A percentile compares a stretch with the other conserved stretches of the same genome.
phyloP scores from a whole-genome alignment of 306 rosid species.

The Sophora flavescens region DNA sequence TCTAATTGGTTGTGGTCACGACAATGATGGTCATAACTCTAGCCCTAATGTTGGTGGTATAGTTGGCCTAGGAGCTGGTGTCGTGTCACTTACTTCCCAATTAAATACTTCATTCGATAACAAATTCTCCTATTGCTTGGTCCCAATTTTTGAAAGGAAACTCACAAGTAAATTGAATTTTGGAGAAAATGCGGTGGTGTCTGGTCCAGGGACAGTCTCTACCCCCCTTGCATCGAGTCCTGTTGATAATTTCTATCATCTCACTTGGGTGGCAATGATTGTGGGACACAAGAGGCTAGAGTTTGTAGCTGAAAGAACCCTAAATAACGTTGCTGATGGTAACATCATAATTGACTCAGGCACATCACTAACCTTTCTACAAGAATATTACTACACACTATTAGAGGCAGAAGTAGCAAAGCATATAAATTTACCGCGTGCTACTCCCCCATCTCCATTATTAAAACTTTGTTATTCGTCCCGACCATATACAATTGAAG shows the following conservation, averaged over 20 bases:
- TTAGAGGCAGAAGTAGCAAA: slow-evolving; percentile 24
- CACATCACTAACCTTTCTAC: slow-evolving; percentile 35
- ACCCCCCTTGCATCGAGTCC: neutral
- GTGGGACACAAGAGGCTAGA: neutral
- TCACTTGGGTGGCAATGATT: neutral
- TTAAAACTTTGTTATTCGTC: too few relatives aligned
- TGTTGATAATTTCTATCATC: neutral
- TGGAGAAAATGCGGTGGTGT: slow-evolving; percentile 3
- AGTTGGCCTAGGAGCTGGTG: slow-evolving; percentile 57
- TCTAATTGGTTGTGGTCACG: too few relatives aligned
- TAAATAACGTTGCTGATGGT: neutral
- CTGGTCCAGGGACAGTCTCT: neutral
- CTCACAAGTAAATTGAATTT: neutral
- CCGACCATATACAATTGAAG: too few relatives aligned
- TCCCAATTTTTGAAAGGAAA: neutral
- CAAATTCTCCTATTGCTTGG: slow-evolving; percentile 63
- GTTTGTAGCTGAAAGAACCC: neutral
- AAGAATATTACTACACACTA: neutral
- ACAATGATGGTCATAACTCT: too few relatives aligned
- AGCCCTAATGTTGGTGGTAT: slow-evolving; percentile 40
- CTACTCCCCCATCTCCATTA: too few relatives aligned
- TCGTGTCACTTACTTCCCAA: slow-evolving; percentile 49
- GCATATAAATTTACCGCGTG: too few relatives aligned
- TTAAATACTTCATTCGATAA: slow-evolving; percentile 34
- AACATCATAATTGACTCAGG: slow-evolving; percentile 49